These are phyloP conservation scores for Solanum verrucosum DNA, from an alignment of 257 asterid species.

Conservation along the genomic window DNA sequence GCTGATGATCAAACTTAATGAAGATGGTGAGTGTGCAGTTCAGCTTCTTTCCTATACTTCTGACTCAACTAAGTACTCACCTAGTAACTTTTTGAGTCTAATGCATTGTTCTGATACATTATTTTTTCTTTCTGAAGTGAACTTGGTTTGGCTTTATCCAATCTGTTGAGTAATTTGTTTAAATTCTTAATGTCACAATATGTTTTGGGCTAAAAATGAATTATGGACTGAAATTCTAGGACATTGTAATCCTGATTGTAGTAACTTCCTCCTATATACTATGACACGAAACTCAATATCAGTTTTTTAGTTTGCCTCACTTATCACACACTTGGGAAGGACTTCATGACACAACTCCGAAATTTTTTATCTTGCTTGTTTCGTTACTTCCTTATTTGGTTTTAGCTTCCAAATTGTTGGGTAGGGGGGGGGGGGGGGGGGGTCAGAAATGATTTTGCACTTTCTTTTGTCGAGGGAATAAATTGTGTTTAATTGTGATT, in stretches of 20 bases:
- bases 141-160: neutral
- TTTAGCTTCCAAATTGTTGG: neutral
- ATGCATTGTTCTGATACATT: neutral
- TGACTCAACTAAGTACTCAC: neutral
- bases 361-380: neutral
- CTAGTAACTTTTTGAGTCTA: neutral
- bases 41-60: neutral
- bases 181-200: neutral
- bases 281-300: neutral
- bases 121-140: neutral
- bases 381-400: neutral
- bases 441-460: neutral
- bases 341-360: neutral
- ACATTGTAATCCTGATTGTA: neutral
- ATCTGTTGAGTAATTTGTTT: neutral
- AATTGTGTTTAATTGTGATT: neutral
- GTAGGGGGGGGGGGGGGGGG: neutral
- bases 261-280: neutral
- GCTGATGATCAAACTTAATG: slow-evolving; percentile 69
- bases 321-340: neutral
- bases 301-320: neutral
- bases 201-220: neutral
- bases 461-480: neutral
- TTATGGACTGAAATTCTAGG: neutral
- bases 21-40: slow-evolving; percentile 65